Evolutionary conservation across 2,329 filamentous ascomycete genomes (phyloP).

Genomic region (Cercospora nicotianae): DNA sequence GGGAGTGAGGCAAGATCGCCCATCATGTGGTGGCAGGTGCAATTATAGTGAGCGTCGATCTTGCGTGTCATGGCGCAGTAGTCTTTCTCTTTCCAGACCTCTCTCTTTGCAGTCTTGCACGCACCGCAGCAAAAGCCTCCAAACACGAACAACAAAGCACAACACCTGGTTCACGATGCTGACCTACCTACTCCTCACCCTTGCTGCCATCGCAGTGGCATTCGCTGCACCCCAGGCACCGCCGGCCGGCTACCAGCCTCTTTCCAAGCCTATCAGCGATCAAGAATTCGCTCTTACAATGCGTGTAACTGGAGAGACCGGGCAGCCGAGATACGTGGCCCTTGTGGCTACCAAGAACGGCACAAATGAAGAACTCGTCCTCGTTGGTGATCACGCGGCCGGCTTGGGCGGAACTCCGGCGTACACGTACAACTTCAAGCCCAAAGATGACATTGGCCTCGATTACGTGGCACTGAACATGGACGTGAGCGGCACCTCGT

Average conservation of each 20-base stretch:
- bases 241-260: neutral
- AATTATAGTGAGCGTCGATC: neutral
- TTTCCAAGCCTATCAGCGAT: constrained; percentile 1
- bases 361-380: constrained; percentile 11
- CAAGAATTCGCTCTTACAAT: constrained; percentile 20
- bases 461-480: constrained; percentile 16
- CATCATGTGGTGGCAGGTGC: neutral
- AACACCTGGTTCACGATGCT: constrained; percentile 4
- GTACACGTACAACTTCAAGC: constrained; percentile 2
- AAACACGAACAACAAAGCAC: neutral
- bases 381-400: too few species aligned
- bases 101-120: neutral
- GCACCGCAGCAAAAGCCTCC: neutral
- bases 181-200: neutral
- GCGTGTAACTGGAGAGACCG: neutral
- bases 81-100: neutral
- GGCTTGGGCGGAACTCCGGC: too few species aligned
- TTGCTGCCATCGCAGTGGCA: neutral
- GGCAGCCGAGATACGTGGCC: constrained; percentile 4
- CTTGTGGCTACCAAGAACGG: constrained; percentile 22
- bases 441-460: neutral
- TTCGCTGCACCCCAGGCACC: neutral
- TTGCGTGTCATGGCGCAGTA: neutral
- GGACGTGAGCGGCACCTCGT: constrained; percentile 16
- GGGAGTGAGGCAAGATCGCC: neutral